Percentiles rank a stretch among this genome's conserved stretches.
These are phyloP conservation scores for Zopfia rhizophila DNA, from an alignment of 2,329 filamentous ascomycete genomes.

Conservation along the genomic window DNA sequence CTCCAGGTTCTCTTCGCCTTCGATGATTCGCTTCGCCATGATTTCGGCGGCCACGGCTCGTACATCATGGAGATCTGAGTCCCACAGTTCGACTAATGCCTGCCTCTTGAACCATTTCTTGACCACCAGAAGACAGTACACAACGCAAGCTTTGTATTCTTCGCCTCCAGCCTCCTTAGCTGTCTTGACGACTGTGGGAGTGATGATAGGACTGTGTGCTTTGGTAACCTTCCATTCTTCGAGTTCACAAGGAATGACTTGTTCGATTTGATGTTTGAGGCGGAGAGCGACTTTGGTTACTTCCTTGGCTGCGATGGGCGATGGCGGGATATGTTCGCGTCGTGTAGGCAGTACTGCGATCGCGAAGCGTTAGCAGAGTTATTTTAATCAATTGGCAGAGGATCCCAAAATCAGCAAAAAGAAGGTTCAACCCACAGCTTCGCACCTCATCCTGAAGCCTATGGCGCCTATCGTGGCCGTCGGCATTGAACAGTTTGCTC, in stretches of 20 bases:
- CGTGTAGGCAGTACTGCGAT: constrained; percentile 74
- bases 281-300: constrained; percentile 92
- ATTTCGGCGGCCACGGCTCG: constrained; percentile 88
- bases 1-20: constrained; percentile 79
- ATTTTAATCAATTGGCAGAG: no score
- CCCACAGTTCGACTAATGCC: constrained; percentile 85
- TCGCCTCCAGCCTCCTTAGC: constrained; percentile 83
- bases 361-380: constrained; percentile 13
- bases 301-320: constrained; percentile 77
- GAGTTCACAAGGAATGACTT: constrained; percentile 90
- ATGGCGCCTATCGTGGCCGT: constrained; percentile 52
- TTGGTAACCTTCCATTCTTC: constrained; percentile 78
- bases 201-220: constrained; percentile 88
- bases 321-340: constrained; percentile 66
- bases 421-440: constrained; percentile 46
- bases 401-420: no score
- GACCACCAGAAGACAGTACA: constrained; percentile 82
- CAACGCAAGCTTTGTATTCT: constrained; percentile 80
- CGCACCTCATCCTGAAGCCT: constrained; percentile 55
- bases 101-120: constrained; percentile 83
- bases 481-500: constrained; percentile 48
- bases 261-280: constrained; percentile 89
- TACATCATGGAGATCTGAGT: constrained; percentile 82
- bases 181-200: constrained; percentile 78
- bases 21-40: constrained; percentile 90